These are phyloP conservation scores for Fragilaria crotonensis DNA, from an alignment of 108 stramenopile genomes.

Conservation along the genomic window DNA sequence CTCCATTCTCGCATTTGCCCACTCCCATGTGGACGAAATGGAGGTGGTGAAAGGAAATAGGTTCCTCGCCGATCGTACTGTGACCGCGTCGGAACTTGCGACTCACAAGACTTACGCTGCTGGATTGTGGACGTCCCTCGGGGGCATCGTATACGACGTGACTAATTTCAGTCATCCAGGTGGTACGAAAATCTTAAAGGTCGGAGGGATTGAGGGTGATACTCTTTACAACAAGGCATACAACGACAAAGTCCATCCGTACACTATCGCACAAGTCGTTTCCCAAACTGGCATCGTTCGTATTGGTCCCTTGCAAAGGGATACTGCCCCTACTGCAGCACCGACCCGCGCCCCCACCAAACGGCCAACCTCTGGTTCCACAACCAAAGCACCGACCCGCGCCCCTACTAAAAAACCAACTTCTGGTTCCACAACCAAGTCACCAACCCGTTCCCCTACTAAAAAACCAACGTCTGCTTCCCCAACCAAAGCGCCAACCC, in stretches of 20 bases:
- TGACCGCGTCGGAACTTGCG: too few species aligned
- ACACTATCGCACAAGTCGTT: neutral
- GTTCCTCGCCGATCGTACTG: too few species aligned
- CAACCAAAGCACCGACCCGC: conserved; percentile 11
- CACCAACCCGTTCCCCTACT: conserved; percentile 11
- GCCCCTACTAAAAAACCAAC: conserved; percentile 11
- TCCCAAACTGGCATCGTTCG: neutral
- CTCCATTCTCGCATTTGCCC: too few species aligned
- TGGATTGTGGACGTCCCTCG: too few species aligned
- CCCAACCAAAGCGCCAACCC: conserved; percentile 12
- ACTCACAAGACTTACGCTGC: too few species aligned
- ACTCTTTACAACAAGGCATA: neutral
- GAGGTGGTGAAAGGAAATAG: too few species aligned
- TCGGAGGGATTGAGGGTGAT: neutral
- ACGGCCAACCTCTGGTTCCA: too few species aligned
- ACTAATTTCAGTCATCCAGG: too few species aligned
- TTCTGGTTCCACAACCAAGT: conserved; percentile 4
- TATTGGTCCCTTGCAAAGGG: neutral
- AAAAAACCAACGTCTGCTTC: conserved; percentile 6
- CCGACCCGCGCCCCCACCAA: neutral
- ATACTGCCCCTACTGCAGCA: neutral
- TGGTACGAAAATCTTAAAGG: neutral
- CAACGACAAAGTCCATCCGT: neutral
- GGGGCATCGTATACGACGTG: too few species aligned
- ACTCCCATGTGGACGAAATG: too few species aligned